A percentile compares a stretch with the other conserved stretches of the same genome.
These are phyloP conservation scores for Talaromyces sp. DNA, from an alignment of 2,329 filamentous ascomycete species.

Conservation along the genomic window DNA sequence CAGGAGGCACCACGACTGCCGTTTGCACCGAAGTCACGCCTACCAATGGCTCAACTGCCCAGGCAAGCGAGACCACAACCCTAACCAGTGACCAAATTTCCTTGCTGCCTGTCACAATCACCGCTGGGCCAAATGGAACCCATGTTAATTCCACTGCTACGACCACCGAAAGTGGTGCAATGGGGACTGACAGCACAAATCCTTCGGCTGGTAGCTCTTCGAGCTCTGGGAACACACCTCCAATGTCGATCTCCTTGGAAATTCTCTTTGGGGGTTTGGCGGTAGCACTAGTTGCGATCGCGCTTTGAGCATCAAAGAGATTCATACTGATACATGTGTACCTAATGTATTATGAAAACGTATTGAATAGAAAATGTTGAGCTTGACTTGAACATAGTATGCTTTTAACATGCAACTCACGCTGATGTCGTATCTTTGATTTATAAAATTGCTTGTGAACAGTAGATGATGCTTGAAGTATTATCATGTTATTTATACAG, in stretches of 20 bases:
- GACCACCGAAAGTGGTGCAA: not conserved
- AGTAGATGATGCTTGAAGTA: no score
- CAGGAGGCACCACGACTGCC: slow-evolving; percentile 18
- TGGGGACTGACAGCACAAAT: not conserved
- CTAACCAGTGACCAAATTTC: slow-evolving; percentile 7
- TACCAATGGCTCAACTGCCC: not conserved
- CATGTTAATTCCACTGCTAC: not conserved
- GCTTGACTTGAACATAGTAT: no score
- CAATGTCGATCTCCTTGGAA: not conserved
- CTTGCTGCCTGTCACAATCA: slow-evolving; percentile 24
- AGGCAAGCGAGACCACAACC: not conserved
- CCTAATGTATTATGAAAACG: no score
- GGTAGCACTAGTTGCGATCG: not conserved
- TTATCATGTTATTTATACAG: no score
- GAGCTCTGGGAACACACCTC: not conserved
- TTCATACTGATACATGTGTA: no score
- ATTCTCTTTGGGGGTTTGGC: not conserved
- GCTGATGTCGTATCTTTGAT: no score
- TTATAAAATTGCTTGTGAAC: no score
- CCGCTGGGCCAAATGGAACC: slow-evolving; percentile 7
- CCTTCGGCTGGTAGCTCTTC: not conserved
- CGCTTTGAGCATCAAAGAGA: not conserved
- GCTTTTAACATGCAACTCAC: no score
- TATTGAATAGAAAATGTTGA: no score
- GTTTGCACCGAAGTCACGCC: slow-evolving; percentile 16